A percentile compares a stretch with the other conserved stretches of the same genome.
phyloP scores from a whole-genome alignment of 768 basidiomycete genomes.

The Podaxis pistillaris region DNA sequence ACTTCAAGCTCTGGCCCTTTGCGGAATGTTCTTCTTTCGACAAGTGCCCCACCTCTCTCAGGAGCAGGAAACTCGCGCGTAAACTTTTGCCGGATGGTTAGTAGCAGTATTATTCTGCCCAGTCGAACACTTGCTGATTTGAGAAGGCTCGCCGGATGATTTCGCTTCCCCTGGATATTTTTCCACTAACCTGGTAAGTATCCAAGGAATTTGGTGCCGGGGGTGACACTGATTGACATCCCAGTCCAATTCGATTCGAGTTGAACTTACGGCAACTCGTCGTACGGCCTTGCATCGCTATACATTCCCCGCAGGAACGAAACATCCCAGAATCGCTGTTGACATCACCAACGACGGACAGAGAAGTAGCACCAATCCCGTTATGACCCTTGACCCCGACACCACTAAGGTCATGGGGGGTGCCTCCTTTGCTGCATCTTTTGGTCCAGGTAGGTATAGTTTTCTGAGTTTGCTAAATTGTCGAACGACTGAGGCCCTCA shows the following conservation, averaged over 20 bases:
- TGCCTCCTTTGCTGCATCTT: slow-evolving; percentile 50
- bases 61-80: slow-evolving; percentile 43
- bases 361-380: slow-evolving; percentile 46
- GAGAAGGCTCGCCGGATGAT: slow-evolving; percentile 54
- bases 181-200: slow-evolving; percentile 52
- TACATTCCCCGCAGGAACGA: slow-evolving; percentile 48
- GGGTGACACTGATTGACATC: background rate
- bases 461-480: background rate
- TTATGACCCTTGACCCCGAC: slow-evolving; percentile 44
- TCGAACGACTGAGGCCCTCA: slow-evolving; percentile 12
- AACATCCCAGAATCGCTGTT: slow-evolving; percentile 50
- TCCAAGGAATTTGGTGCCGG: background rate
- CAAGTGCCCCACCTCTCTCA: slow-evolving; percentile 48
- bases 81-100: slow-evolving; percentile 50
- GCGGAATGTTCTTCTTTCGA: slow-evolving; percentile 50
- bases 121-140: background rate
- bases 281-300: slow-evolving; percentile 60
- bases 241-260: slow-evolving; percentile 54
- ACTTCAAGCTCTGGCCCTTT: slow-evolving; percentile 62
- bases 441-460: slow-evolving; percentile 43
- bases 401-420: slow-evolving; percentile 52
- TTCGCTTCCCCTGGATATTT: slow-evolving; percentile 67
- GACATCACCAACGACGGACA: slow-evolving; percentile 66
- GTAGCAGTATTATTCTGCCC: slow-evolving; percentile 2
- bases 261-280: slow-evolving; percentile 59